Evolutionary conservation across 139 green algal genomes (phyloP), one percentile per base, ranked within the genome.

Genomic region (Auxenochlorella protothecoides): DNA sequence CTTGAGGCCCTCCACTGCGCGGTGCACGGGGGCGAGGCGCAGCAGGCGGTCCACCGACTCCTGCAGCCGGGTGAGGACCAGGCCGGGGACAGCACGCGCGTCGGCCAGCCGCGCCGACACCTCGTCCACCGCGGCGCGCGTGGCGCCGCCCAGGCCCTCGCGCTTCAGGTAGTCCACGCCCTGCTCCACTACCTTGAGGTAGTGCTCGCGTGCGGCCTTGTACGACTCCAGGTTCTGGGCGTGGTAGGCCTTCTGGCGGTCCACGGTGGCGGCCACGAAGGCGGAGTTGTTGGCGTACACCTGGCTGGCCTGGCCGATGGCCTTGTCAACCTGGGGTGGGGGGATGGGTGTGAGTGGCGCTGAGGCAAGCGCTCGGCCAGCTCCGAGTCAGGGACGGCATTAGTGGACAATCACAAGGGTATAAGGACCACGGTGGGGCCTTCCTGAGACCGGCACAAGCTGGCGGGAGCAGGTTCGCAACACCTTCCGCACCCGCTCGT

Each of bases 151-250:
- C 10, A 87, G 55, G 2, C 82, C 82, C 12, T 84, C 75, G 11
- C 72, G 53, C 66, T 80, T 80, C 59, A 87, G 14, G 61, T 69
- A 83, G 16, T 78, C 69, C 6, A 87, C 76, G 6, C 52, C 75
- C 1, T 76, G 70, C 77, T 87, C 80, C 8, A 85, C 72, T 66
- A 77, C 75, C 72, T 84, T 77, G 65, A 87, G 59, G 68, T 86
- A 87, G 27, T 75, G 60, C 27, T 86, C 80, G 51, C 74, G 65
- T 0, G 80, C 77, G 63, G 70, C 64, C 15, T 68, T 68, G 68
- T 80, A 87, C 14, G 60, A 72, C 59, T 83, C 68, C 63, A 86
- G 56, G 69, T 87, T 83, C 27, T 74, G 55, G 8, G 65, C 59
- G 59, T 85, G 82, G 59, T 78, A 78, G 59, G 81, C 52, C 64